Base-by-base conservation (phyloP, 345 rosid species). In the Raphanus sativus region DNA sequence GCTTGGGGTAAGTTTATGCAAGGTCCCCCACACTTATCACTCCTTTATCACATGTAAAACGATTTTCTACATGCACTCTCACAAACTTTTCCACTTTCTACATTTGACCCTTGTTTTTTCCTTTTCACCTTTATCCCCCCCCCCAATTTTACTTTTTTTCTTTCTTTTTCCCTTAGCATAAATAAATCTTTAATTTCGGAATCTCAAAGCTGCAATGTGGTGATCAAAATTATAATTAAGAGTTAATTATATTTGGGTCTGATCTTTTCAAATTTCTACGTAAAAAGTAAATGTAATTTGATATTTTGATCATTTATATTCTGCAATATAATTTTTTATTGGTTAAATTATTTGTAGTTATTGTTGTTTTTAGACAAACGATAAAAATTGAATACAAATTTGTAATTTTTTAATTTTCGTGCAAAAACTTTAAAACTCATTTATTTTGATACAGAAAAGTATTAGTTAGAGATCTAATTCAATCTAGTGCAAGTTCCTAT, bases 21-120 rank as follows among this genome's bases (percentile, higher is more conserved):
- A 66, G 42, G 72, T 58, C 62, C 69, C 62, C 62, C 4, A 67
- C 38, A 48, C 71, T 67, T 50, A 45, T 45, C 58, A 60, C 59
- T 28, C 50, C 9, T 24, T 70, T 50, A 58, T 48, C 54, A 48
- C 55, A 48, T 48, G 17, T 13, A 5, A 17, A 48, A 48, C 55
- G 17, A 48, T 48, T 48, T 13, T 48, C 16, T 48, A 36, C 52
- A 70, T 70, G 65, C 65, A 70, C 55, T 24, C n/a, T 24, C 45
- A 32, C 64, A 15, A 13, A 36, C 38, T 67, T 67, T 56, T 61
- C 60, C 5, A 59, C 79, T 13, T 75, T 67, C 15, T 28, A 67
- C 26, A 42, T 30, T 75, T 75, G 59, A 36, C 59, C 73, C 68
- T 64, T 60, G 29, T 32, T 55, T 67, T 33, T 67, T 56, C 28